A percentile compares a stretch with the other conserved stretches of the same genome.
Conservation (phyloP, 1,284 basidiomycete species). For the Cutaneotrichosporon arboriforme region DNA sequence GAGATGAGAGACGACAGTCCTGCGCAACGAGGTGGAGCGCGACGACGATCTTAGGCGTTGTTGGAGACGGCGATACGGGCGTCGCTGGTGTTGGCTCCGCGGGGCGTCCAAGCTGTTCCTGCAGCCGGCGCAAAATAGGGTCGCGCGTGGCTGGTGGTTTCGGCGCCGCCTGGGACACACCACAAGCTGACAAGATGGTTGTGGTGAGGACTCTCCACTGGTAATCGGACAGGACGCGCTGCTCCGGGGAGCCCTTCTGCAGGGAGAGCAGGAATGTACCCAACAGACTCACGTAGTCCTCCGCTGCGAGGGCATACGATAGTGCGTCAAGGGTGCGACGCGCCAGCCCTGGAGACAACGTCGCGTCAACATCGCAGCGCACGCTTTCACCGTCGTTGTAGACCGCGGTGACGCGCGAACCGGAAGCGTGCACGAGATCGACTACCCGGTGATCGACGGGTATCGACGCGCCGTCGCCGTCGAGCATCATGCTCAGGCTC, state of each 20-base stretch:
- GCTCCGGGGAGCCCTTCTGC: neutral
- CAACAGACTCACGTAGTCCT: constrained; percentile 28
- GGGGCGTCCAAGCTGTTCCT: constrained; percentile 43
- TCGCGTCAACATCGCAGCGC: constrained; percentile 53
- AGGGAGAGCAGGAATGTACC: neutral
- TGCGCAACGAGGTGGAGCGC: constrained; percentile 73
- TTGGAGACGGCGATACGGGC: neutral
- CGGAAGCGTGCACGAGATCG: constrained; percentile 47
- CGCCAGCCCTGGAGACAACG: constrained; percentile 55
- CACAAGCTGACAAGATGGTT: constrained; percentile 43
- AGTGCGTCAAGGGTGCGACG: constrained; percentile 59
- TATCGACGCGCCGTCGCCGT: constrained; percentile 10
- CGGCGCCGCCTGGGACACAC: neutral
- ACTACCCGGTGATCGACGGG: constrained; percentile 7
- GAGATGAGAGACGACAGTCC: constrained; percentile 41
- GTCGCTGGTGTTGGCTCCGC: neutral
- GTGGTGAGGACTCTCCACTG: constrained; percentile 9
- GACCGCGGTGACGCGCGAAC: constrained; percentile 52
- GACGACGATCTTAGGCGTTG: constrained; percentile 49
- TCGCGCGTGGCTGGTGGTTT: constrained; percentile 20
- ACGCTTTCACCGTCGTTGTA: constrained; percentile 54
- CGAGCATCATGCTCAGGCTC: constrained; percentile 31
- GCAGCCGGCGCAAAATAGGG: constrained; percentile 52
- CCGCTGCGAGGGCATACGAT: constrained; percentile 53
- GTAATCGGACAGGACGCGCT: neutral